Percentiles rank a stretch among this genome's conserved stretches.
phyloP scores from a whole-genome alignment of 345 rosid genomes.

The Hypericum perforatum region DNA sequence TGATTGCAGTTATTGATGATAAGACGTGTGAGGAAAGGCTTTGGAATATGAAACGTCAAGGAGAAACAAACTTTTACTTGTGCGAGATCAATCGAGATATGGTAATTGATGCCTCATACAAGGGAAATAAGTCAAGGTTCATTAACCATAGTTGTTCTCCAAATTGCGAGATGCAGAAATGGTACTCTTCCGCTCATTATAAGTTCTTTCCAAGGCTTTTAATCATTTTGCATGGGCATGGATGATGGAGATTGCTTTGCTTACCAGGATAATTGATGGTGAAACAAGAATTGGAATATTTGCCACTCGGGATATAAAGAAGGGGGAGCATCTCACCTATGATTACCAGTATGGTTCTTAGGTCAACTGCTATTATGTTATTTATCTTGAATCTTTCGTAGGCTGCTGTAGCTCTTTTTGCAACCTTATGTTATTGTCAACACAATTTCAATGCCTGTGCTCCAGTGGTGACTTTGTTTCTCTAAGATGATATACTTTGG shows the following conservation, averaged over 20 bases:
- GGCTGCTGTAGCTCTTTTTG: background rate
- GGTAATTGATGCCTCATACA: constrained; percentile 95
- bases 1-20: constrained; percentile 73
- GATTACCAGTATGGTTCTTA: constrained; percentile 77
- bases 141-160: constrained; percentile 93
- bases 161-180: constrained; percentile 97
- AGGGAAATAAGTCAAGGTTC: constrained; percentile 94
- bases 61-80: constrained; percentile 84
- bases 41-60: constrained; percentile 68
- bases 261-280: constrained; percentile 81
- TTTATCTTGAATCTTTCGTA: background rate
- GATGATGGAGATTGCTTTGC: constrained; percentile 1
- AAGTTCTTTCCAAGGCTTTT: constrained; percentile 10
- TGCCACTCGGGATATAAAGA: constrained; percentile 59
- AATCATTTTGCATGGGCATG: constrained; percentile 7
- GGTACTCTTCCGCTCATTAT: constrained; percentile 36
- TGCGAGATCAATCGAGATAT: constrained; percentile 86
- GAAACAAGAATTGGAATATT: constrained; percentile 94
- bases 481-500: background rate
- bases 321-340: constrained; percentile 87
- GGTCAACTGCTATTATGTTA: constrained; percentile 8
- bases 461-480: too few species aligned
- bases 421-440: background rate
- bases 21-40: constrained; percentile 93
- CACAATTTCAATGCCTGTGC: too few species aligned